Evolutionary conservation across 2,329 filamentous ascomycete species (phyloP), one percentile per base, ranked within the genome.

Genomic region (Monosporascus sp.): DNA sequence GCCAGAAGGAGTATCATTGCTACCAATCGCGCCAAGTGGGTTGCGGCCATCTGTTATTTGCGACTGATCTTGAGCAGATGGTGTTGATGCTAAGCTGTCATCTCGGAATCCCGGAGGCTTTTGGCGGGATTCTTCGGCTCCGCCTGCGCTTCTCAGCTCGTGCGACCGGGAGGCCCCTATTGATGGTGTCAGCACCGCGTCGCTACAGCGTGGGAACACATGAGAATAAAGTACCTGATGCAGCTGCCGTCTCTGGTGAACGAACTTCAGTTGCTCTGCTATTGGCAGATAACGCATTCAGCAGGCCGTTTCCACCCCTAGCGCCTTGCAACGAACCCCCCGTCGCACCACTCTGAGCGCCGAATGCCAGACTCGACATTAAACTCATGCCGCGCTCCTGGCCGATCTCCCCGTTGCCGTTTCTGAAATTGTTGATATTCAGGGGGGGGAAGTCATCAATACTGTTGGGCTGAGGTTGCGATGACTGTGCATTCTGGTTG

Each of bases 361-460:
- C 76, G 55, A 85, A 84, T 7, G 77, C 77, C 50, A 83, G 62
- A 46, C 75, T 77, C 24, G 78, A 77, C 72, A 83, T 78, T 51
- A 83, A 57, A 57, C 68, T 78, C 24, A 74, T 70, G 25, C 70
- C 71, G 37, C 81, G 77, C 55, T 85, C 82, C 56, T 80, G 78
- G 8, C 75, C 77, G 50, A 84, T 77, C 31, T 86, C 82, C 22
- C 81, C 80, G 57, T 79, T 82, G 36, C 72, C 74, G 44, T 78
- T 77, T 55, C 81, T 73, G 18, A 67, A 51, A 41, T 52, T 63
- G 50, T 51, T 68, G 44, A 64, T 69, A 59, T 80, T 84, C 52
- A 86, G 66, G 18, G 83, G 83, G 6, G 83, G 83, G 52, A 86
- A 86, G 18, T 86, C 83, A 49, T 86, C 83, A 44, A 76, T 75